Evolutionary conservation across 345 rosid species (phyloP).

Genomic region (Firmiana major): DNA sequence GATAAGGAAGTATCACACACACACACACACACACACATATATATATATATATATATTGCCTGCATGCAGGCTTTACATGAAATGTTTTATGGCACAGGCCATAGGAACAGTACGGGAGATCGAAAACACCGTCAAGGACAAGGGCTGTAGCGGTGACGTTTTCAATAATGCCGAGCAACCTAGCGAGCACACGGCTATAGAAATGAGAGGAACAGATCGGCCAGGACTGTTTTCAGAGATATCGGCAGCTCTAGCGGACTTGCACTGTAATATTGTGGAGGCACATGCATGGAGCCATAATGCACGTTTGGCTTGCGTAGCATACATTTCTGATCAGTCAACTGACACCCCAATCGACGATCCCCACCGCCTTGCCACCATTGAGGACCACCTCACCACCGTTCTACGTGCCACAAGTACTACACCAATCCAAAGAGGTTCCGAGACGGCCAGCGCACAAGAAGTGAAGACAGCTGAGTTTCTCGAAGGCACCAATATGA

Average conservation of each 20-base stretch:
- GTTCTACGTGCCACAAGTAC: constrained; percentile 43
- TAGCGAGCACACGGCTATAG: constrained; percentile 58
- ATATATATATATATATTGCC: no score
- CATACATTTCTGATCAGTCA: constrained; percentile 50
- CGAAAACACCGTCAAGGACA: constrained; percentile 19
- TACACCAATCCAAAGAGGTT: constrained; percentile 20
- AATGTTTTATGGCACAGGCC: constrained; percentile 32
- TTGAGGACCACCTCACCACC: constrained; percentile 56
- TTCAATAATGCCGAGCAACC: constrained; percentile 15
- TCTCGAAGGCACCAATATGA: constrained; percentile 38
- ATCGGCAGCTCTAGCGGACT: constrained; percentile 54
- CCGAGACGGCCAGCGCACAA: constrained; percentile 27
- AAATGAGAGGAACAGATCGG: constrained; percentile 59
- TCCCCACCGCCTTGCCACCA: constrained; percentile 51
- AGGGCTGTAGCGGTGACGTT: constrained; percentile 21
- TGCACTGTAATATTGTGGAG: constrained; percentile 60
- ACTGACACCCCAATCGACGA: constrained; percentile 53
- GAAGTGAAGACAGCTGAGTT: constrained; percentile 38
- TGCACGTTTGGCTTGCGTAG: constrained; percentile 58
- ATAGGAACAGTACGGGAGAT: constrained; percentile 51
- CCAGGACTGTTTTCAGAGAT: constrained; percentile 84
- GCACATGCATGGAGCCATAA: constrained; percentile 91
- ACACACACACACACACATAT: no score
- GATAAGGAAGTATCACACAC: no score
- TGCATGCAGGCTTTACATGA: background rate